Evolutionary conservation across 225 moss, liverwort and hornwort genomes (phyloP), one percentile per base, ranked within the genome.

Genomic region (Antitrichia curtipendula): DNA sequence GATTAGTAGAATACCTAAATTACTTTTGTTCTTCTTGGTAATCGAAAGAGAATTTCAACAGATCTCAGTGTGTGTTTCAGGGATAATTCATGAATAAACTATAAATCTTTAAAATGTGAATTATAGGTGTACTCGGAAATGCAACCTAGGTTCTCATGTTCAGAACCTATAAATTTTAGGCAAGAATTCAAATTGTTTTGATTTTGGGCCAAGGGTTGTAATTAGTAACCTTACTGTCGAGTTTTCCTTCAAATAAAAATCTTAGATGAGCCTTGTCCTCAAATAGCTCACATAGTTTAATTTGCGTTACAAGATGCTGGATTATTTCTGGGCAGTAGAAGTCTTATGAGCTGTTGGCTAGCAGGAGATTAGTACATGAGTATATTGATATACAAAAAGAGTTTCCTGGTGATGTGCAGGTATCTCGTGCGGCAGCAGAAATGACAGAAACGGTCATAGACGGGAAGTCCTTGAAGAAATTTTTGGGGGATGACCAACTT

Each of bases 401-500:
- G 34, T 78, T 69, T 18, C 50, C 13, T 84, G 79, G 34, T 70
- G 58, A 80, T 52, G 75, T 88, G 85, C 82, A 80, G 85, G 72
- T 64, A 28, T 53, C 41, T 70, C 36, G 50, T 60, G 49, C 68
- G 32, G 69, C 41, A 47, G 79, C 59, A 80, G 81, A 84, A 84
- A 89, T 91, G 89, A 84, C 60, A 68, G 75, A 75, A 36, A 45
- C 79, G 22, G 27, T 86, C n/a, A 53, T 90, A 81, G 90, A 93
- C 64, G 93, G 93, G 78, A 91, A 79, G 66, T 45, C 84, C 29
- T 82, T 93, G 90, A 91, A 93, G 89, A 81, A 85, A 66, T 92
- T 96, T 68, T 93, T 95, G 59, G 91, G 80, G 32, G 88, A 93
- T 82, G 94, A 94, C 25, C 73, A 71, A 41, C 49, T 73, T 31